Percentiles rank a stretch among this genome's conserved stretches.
Evolutionary conservation across 2,329 filamentous ascomycete genomes (phyloP).

Genomic region (Hypoxylon sp.): DNA sequence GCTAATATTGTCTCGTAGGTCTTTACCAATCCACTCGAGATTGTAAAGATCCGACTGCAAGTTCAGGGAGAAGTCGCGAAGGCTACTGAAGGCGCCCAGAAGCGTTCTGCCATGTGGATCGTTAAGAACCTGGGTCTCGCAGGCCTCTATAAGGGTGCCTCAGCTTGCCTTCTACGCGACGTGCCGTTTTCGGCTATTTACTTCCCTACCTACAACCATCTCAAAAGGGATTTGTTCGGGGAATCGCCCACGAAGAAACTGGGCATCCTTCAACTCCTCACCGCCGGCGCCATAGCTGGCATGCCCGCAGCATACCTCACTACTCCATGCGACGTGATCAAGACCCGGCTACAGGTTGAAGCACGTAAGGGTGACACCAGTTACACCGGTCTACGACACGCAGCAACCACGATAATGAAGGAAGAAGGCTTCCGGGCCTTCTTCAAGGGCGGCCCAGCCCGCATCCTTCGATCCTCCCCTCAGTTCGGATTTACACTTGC

Average conservation of each 20-base stretch:
- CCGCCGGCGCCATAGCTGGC: slow-evolving; percentile 92
- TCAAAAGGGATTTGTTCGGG: slow-evolving; percentile 95
- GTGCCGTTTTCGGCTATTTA: slow-evolving; percentile 99
- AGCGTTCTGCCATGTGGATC: slow-evolving; percentile 97
- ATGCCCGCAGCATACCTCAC: slow-evolving; percentile 95
- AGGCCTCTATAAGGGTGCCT: slow-evolving; percentile 96
- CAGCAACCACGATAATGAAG: slow-evolving; percentile 82
- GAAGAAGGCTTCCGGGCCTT: slow-evolving; percentile 97
- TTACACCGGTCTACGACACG: slow-evolving; percentile 90
- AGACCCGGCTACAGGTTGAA: slow-evolving; percentile 97
- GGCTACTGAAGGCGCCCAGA: slow-evolving; percentile 82
- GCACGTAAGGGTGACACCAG: slow-evolving; percentile 92
- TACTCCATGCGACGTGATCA: slow-evolving; percentile 98
- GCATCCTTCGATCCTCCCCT: slow-evolving; percentile 93
- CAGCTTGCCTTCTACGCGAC: slow-evolving; percentile 92
- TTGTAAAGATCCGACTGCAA: slow-evolving; percentile 98
- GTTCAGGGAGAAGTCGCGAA: slow-evolving; percentile 97
- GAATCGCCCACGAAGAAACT: slow-evolving; percentile 89
- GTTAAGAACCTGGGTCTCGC: slow-evolving; percentile 93
- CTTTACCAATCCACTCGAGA: slow-evolving; percentile 97
- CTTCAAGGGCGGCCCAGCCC: slow-evolving; percentile 97
- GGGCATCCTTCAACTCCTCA: slow-evolving; percentile 89
- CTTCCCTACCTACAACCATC: slow-evolving; percentile 95
- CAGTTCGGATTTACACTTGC: slow-evolving; percentile 99
- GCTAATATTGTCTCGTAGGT: slow-evolving; percentile 61